Evolutionary conservation across 2,329 filamentous ascomycete species (phyloP), one percentile per base, ranked within the genome.

Genomic region (Phoma sp.): DNA sequence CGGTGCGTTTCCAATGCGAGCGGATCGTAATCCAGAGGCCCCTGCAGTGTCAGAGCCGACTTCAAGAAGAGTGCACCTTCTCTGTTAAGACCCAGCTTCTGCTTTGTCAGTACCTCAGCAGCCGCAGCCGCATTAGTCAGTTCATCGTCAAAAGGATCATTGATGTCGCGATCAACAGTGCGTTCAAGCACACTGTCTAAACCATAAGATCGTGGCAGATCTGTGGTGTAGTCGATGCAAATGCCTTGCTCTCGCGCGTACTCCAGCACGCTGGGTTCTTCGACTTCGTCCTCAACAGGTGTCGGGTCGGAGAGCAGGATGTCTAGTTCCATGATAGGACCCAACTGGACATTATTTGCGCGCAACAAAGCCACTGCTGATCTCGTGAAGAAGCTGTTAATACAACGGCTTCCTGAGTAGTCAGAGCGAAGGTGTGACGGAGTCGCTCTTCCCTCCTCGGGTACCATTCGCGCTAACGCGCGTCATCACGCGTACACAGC

Each of bases 171-270:
- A 52, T 65, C 48, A 38, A 67, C 18, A 1, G 43, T 33, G 10
- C 63, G 35, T 11, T 40, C 42, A 4, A 58, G 55, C 56, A 51
- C 47, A 41, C 51, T n/a, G 23, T 32, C 29, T 4, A 62, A 22
- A 36, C 66, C 47, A 37, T 42, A 22, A 8, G 61, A 23, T 3
- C 64, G 33, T 2, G 71, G 69, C 39, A 72, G 50, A 1, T 72
- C 59, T 4, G 61, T 61, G 4, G 64, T 65, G 61, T 76, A 76
- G 52, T 79, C 67, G 45, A 52, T 65, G 29, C 74, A 76, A 22
- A 82, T 69, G 3, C 74, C 74, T 52, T 81, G 67, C 43, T 74
- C 77, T 23, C 79, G 75, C 18, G 80, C 80, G 58, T 82, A 83
- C 14, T 80, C 76, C 7, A 82, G 65, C 6, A 78, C 60, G 18